Conservation (phyloP, 2,329 filamentous ascomycete species). For the Fusarium sublunatum region DNA sequence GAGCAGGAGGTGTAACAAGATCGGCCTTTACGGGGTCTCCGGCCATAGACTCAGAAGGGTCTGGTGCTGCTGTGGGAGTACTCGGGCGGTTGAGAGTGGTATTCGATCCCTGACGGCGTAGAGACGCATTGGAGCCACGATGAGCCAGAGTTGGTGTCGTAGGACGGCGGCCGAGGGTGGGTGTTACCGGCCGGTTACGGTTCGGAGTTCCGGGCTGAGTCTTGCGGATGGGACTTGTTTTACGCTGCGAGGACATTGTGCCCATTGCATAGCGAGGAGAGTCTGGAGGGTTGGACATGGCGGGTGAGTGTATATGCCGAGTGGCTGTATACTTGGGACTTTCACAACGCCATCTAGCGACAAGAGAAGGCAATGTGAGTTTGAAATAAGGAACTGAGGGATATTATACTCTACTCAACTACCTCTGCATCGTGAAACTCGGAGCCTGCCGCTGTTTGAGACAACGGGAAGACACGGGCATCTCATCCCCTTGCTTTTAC, state of each 20-base stretch:
- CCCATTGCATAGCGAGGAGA: constrained; percentile 42
- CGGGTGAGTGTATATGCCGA: not conserved
- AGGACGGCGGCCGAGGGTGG: constrained; percentile 31
- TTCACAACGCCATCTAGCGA: too few relatives aligned
- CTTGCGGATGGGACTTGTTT: constrained; percentile 37
- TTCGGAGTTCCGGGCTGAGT: constrained; percentile 24
- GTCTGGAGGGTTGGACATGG: constrained; percentile 23
- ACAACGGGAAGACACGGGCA: constrained; percentile 8
- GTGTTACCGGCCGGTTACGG: constrained; percentile 30
- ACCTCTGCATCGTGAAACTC: not conserved
- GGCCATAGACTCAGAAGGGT: not conserved
- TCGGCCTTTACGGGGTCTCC: constrained; percentile 23
- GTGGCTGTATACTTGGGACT: too few relatives aligned
- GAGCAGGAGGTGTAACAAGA: not conserved
- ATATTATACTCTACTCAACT: too few relatives aligned
- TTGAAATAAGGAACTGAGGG: too few relatives aligned
- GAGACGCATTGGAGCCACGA: constrained; percentile 27
- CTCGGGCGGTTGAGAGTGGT: constrained; percentile 25
- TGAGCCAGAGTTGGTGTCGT: constrained; percentile 33
- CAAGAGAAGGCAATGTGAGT: too few relatives aligned
- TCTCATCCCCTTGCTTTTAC: constrained; percentile 11
- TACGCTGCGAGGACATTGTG: constrained; percentile 35
- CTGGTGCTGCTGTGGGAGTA: constrained; percentile 19
- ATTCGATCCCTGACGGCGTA: constrained; percentile 30
- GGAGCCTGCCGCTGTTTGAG: not conserved